Conservation (phyloP, 2,329 filamentous ascomycete genomes). For the Claviceps monticola region DNA sequence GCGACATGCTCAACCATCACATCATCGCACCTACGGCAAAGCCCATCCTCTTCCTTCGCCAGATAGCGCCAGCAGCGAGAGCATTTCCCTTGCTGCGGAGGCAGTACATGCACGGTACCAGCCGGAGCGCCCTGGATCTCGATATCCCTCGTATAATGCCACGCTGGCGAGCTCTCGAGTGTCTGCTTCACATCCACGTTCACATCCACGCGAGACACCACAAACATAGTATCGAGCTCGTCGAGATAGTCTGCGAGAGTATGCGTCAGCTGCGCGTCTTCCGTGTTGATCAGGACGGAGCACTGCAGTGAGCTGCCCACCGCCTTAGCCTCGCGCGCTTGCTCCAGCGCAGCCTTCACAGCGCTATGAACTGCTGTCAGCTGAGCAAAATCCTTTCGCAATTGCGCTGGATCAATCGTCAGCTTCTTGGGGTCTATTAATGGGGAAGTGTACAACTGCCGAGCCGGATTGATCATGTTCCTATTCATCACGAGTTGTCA, state of each 20-base stretch:
- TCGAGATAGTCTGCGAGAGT: constrained; percentile 26
- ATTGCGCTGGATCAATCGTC: constrained; percentile 20
- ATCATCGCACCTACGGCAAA: constrained; percentile 63
- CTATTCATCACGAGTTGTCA: constrained; percentile 8
- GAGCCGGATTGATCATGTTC: constrained; percentile 25
- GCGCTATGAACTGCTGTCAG: constrained; percentile 46
- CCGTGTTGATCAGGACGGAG: constrained; percentile 44
- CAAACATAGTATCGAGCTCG: constrained; percentile 52
- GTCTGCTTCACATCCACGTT: constrained; percentile 36
- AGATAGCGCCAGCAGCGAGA: constrained; percentile 80
- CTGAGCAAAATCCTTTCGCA: constrained; percentile 29
- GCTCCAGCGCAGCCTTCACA: constrained; percentile 64
- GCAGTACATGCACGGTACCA: constrained; percentile 30
- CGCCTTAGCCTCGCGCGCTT: constrained; percentile 53
- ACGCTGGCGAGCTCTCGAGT: constrained; percentile 18
- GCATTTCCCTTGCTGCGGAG: constrained; percentile 55
- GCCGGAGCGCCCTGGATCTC: constrained; percentile 21
- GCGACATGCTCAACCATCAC: constrained; percentile 38
- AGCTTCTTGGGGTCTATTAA: constrained; percentile 28
- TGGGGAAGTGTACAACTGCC: constrained; percentile 31
- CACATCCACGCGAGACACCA: constrained; percentile 50
- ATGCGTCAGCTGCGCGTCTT: constrained; percentile 19
- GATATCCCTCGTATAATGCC: constrained; percentile 29
- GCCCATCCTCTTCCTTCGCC: constrained; percentile 45
- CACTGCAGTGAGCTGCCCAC: constrained; percentile 74